Conservation (phyloP, 768 basidiomycete species). For the Naganishia vaughanmartiniae region DNA sequence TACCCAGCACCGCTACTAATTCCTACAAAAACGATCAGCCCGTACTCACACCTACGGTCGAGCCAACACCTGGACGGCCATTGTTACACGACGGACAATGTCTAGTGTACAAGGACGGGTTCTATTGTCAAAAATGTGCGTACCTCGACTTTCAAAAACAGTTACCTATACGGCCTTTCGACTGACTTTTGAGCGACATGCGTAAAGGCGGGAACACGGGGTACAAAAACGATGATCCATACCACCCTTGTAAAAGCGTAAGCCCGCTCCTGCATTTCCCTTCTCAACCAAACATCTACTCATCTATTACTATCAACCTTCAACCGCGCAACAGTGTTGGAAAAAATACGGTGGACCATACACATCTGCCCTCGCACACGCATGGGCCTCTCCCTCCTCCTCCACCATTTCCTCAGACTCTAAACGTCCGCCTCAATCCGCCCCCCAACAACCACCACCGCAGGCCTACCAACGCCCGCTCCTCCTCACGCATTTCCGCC, state of each 20-base stretch:
- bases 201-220: slow-evolving; percentile 21
- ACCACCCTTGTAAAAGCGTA: slow-evolving; percentile 25
- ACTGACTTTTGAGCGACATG: not conserved
- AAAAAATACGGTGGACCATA: slow-evolving; percentile 17
- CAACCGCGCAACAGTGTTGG: slow-evolving; percentile 11
- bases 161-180: not conserved
- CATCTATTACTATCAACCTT: not conserved
- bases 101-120: slow-evolving; percentile 20
- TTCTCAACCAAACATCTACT: not conserved
- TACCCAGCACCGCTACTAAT: not conserved
- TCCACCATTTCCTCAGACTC: not conserved
- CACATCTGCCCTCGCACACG: slow-evolving; percentile 28
- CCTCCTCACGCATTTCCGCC: not conserved
- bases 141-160: not conserved
- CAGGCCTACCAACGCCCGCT: slow-evolving; percentile 22
- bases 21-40: not conserved
- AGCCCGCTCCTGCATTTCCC: not conserved
- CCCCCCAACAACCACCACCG: not conserved
- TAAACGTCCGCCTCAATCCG: not conserved
- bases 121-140: slow-evolving; percentile 24
- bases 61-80: slow-evolving; percentile 22
- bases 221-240: slow-evolving; percentile 24
- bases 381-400: not conserved
- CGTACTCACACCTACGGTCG: slow-evolving; percentile 10
- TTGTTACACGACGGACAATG: slow-evolving; percentile 15